Base-by-base conservation (phyloP, 331 rosid genomes). In the Spiraea crenata region DNA sequence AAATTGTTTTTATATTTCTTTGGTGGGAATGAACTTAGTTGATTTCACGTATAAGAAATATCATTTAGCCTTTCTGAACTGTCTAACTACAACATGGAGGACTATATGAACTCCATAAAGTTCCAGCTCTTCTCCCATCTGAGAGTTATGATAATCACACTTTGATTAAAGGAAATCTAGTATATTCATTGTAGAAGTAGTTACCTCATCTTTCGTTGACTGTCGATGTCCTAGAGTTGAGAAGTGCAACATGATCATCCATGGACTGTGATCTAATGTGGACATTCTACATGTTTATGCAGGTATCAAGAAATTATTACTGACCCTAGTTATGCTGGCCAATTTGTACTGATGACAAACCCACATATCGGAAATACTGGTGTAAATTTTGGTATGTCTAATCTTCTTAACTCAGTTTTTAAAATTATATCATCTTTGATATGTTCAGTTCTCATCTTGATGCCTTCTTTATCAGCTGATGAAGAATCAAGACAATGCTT, bases 261-360 rank as follows among this genome's bases (percentile, higher is more conserved):
- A 40, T 50, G 38, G 16, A 51, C 19, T 72, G 10, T 46, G 55
- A 39, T 45, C n/a, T n/a, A n/a, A 48, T 15, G 58, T 62, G 65
- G 19, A 45, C 62, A 17, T 49, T 56, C 66, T 73, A 69, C 54
- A 57, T 71, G 11, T 46, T 55, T 49, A 41, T 69, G 76, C 85
- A 93, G 99, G 81, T 93, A 93, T 86, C 99, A 93, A 74, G 99
- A 93, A 74, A 93, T 91, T 77, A 80, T 93, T 63, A 91, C 97
- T 0, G 97, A 93, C 78, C 99, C 97, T 56, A 93, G 97, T 75
- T 93, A 93, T 79, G 92, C 97, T 69, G 99, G 96, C 7, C 97
- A 93, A 76, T 91, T 91, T 82, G 99, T 93, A 58, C 77, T 91
- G 40, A 93, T 93, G 97, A 91, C 96, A 49, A 93, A 87, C 80